Conservation (phyloP, 768 basidiomycete species). For the Mycena vulgaris region DNA sequence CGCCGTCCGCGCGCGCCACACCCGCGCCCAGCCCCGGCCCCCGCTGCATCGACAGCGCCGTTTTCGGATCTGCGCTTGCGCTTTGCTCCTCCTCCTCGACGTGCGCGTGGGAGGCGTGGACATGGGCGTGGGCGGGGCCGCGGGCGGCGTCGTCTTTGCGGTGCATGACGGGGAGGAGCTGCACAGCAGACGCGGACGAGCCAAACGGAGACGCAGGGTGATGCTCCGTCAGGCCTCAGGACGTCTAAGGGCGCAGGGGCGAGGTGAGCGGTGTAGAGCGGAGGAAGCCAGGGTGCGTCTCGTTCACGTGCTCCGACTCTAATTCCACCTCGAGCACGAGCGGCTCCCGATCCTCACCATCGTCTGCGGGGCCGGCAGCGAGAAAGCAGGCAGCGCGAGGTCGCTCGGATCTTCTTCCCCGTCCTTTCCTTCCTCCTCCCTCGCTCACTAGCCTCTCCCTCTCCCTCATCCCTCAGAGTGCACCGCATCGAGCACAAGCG, state of each 20-base stretch:
- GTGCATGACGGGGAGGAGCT: neutral
- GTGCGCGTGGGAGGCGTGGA: neutral
- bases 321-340: neutral
- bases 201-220: slow-evolving; percentile 22
- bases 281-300: neutral
- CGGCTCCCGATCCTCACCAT: no score
- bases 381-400: neutral
- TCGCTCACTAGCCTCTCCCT: no score
- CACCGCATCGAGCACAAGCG: neutral
- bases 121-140: neutral
- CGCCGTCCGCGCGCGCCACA: no score
- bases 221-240: slow-evolving; percentile 2
- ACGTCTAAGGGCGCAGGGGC: neutral
- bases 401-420: neutral
- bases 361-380: neutral
- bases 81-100: neutral
- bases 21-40: no score
- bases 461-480: neutral
- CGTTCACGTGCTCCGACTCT: neutral
- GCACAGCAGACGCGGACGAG: neutral
- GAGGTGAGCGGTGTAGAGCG: neutral
- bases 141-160: no score
- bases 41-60: no score
- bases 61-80: no score
- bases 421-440: neutral